Evolutionary conservation across 306 rosid genomes (phyloP), one percentile per base, ranked within the genome.

Genomic region (Inga laurina): DNA sequence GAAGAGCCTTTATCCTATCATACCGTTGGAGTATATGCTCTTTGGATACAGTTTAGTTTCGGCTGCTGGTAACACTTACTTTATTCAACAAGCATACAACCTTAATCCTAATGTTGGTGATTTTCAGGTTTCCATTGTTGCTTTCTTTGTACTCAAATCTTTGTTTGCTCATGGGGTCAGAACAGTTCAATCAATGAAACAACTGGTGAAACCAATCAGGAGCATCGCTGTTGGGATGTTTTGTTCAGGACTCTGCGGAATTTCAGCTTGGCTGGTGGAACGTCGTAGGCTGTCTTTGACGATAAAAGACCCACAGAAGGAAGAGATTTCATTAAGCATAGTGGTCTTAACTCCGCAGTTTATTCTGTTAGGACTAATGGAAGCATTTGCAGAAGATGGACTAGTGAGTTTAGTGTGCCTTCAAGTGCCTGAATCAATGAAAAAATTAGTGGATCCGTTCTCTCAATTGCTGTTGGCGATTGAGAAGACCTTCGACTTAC

Each of bases 231-330:
- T 49, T 10, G 86, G 85, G 2, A 12, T 83, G 65, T 0, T 71
- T 22, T 71, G 73, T 71, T 77, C 86, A 11, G 66, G 22, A 2
- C 34, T 59, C 5, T 77, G 78, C 24, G 1, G 85, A 2, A 0
- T 83, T 2, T 1, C 45, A 0, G 82, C 82, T 1, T 70, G 82
- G 74, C 22, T 0, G 3, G 82, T 83, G 46, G 82, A 83, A 51
- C 18, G 2, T 44, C 22, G 1, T 2, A 70, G 77, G 37, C 1
- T 44, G 9, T 7, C n/a, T 19, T 37, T 46, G 19, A 0, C 56
- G 0, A 1, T 14, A 3, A 1, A 19, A 16, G 61, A 52, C 9
- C 21, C 37, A 57, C 22, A 51, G 19, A 18, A 52, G 21, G 0
- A 0, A 10, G 4, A 0, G 13, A 3, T 79, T 11, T 7, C 69